Conservation (phyloP, 805 yeast species). For the Pichia cephalocereana region DNA sequence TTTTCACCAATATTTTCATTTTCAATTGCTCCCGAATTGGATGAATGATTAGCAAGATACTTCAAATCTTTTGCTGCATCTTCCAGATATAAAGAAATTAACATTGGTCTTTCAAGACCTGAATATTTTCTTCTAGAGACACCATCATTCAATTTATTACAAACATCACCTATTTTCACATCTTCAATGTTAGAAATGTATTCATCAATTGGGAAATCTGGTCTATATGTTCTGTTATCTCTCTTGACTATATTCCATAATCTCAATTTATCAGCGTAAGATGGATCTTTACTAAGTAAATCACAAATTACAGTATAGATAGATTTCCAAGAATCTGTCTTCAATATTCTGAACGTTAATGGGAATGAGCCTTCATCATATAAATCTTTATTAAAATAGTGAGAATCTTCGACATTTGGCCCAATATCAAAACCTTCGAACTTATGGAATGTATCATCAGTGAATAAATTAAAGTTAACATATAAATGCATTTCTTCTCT, state of each 20-base stretch:
- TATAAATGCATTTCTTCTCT: slow-evolving; percentile 65
- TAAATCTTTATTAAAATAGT: slow-evolving; percentile 41
- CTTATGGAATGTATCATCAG: slow-evolving; percentile 42
- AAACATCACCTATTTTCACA: slow-evolving; percentile 42
- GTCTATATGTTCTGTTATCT: slow-evolving; percentile 62
- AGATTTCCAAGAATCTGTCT: slow-evolving; percentile 43
- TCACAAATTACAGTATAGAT: slow-evolving; percentile 43
- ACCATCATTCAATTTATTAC: slow-evolving; percentile 26
- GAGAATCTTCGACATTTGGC: slow-evolving; percentile 42
- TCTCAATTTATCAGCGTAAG: slow-evolving; percentile 22
- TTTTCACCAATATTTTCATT: not conserved
- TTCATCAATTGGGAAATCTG: slow-evolving; percentile 35
- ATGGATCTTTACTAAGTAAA: slow-evolving; percentile 27
- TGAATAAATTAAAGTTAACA: slow-evolving; percentile 47
- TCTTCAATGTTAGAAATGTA: slow-evolving; percentile 18
- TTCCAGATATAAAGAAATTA: slow-evolving; percentile 51
- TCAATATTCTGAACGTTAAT: slow-evolving; percentile 40
- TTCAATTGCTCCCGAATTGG: not conserved
- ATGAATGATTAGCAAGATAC: slow-evolving; percentile 20
- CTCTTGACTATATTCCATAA: slow-evolving; percentile 62
- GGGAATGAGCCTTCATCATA: slow-evolving; percentile 42
- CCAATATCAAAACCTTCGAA: slow-evolving; percentile 72
- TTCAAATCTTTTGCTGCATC: slow-evolving; percentile 39
- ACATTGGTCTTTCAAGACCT: slow-evolving; percentile 35
- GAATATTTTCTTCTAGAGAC: slow-evolving; percentile 24